Evolutionary conservation across 129 eudicot species (phyloP).

Genomic region (Artemisia argyi): DNA sequence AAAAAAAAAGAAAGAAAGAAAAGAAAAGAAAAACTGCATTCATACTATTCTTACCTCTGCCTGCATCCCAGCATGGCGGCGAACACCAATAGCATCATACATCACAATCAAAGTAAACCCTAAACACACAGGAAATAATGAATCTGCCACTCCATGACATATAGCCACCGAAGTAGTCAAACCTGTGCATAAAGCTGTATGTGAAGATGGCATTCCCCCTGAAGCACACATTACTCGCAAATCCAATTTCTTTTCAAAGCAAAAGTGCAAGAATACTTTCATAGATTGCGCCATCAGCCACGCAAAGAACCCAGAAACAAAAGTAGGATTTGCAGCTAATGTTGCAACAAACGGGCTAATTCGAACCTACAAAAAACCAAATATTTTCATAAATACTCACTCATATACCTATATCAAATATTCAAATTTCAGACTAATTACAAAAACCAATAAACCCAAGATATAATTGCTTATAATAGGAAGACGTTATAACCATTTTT

Average conservation of each 20-base stretch:
- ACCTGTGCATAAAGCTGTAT: slow-evolving; percentile 84
- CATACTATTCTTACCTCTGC: slow-evolving; percentile 55
- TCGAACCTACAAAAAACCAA: slow-evolving; percentile 38
- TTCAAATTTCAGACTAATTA: slow-evolving; percentile 1
- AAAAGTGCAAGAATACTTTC: slow-evolving; percentile 74
- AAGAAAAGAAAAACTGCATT: not conserved
- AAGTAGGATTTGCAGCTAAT: slow-evolving; percentile 77
- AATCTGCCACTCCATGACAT: slow-evolving; percentile 93
- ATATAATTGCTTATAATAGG: not conserved
- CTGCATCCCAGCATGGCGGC: slow-evolving; percentile 98
- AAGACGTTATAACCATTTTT: too few species aligned
- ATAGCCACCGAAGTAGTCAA: slow-evolving; percentile 85
- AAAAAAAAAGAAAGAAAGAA: not conserved
- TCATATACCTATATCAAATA: not conserved
- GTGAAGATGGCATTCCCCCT: slow-evolving; percentile 98
- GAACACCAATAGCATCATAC: slow-evolving; percentile 95
- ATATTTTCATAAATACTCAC: not conserved
- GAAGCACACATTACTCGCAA: slow-evolving; percentile 70
- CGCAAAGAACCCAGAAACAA: slow-evolving; percentile 76
- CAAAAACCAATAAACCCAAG: not conserved
- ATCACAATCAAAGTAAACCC: slow-evolving; percentile 88
- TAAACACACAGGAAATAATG: slow-evolving; percentile 85
- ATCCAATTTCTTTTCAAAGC: slow-evolving; percentile 81
- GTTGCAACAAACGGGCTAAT: slow-evolving; percentile 80
- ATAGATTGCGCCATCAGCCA: slow-evolving; percentile 71